Base-by-base conservation (phyloP, 371 early-diverging fungal genomes). In the Mortierella sp. region DNA sequence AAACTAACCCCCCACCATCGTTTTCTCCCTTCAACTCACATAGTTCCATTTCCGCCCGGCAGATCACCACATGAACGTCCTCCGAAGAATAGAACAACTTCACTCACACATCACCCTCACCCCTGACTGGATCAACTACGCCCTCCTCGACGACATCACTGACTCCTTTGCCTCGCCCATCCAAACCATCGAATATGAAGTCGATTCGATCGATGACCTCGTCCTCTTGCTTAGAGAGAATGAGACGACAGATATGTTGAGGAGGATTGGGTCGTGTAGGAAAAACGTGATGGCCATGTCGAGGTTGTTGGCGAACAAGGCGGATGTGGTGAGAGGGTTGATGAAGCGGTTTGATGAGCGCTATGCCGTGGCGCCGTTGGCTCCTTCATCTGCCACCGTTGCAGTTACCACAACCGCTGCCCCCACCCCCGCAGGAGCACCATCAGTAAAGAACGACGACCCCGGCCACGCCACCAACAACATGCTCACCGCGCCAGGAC, bases 111-210 rank as follows among this genome's bases (percentile, higher is more conserved):
- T 86, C 38, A 77, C 74, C 3, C 27, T 89, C 48, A 75, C 88
- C 16, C 68, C 90, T 87, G 96, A 97, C 77, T 97, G 98, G 98
- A 94, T 97, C 71, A 95, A 94, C 83, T 97, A 97, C 84, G 97
- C 96, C 0, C 79, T 97, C 16, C 87, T 97, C 80, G 97, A 97
- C 87, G 96, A 96, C 83, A 93, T 97, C 51, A 95, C 95, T 0
- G 97, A 97, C 83, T 90, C 92, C 16, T 96, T 96, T 88, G 94
- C 95, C 60, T 97, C 97, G 1, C 80, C 95, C 6, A 92, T 97
- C 46, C 89, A 92, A 27, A 91, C 93, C 12, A 93, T 96, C 73
- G 97, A 97, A 85, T 91, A 94, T 27, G 97, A 98, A 88, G 97
- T 97, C 3, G 97, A 98, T 78, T 91, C 95, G 0, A 96, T 97